Evolutionary conservation across 495 filamentous ascomycete genomes (phyloP).

Genomic region (Evansstolkia leycettana): DNA sequence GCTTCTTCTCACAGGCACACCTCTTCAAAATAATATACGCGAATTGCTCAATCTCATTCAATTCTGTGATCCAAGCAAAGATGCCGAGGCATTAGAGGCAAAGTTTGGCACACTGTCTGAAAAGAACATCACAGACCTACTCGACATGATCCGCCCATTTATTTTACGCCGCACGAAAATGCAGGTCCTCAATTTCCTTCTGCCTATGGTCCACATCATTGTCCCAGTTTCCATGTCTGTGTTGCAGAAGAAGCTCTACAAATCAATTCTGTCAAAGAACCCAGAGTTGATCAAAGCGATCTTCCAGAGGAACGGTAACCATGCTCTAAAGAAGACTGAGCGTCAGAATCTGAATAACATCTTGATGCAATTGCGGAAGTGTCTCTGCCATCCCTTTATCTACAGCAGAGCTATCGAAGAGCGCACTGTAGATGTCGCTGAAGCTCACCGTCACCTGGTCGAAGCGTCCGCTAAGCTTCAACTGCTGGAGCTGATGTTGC

Average conservation of each 20-base stretch:
- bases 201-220: conserved; percentile 88
- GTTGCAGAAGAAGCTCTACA: conserved; percentile 88
- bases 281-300: conserved; percentile 80
- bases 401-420: conserved; percentile 88
- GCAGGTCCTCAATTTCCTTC: conserved; percentile 78
- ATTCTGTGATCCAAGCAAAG: conserved; percentile 62
- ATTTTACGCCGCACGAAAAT: conserved; percentile 78
- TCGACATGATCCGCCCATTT: conserved; percentile 75
- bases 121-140: conserved; percentile 69
- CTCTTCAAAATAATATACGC: conserved; percentile 86
- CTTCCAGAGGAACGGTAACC: conserved; percentile 45
- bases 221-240: conserved; percentile 85
- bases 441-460: conserved; percentile 66
- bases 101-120: conserved; percentile 62
- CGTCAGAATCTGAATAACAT: conserved; percentile 80
- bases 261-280: conserved; percentile 83
- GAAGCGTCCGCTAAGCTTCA: conserved; percentile 87
- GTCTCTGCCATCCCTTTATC: conserved; percentile 89
- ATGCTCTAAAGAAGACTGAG: conserved; percentile 47
- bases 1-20: conserved; percentile 78
- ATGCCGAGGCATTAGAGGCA: conserved; percentile 61
- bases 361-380: conserved; percentile 89
- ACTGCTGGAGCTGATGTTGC: conserved; percentile 77
- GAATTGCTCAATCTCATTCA: conserved; percentile 94
- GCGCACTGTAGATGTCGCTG: conserved; percentile 33